These are phyloP conservation scores for Pseudotulostoma volvatum DNA, from an alignment of 495 filamentous ascomycete species.

Conservation along the genomic window DNA sequence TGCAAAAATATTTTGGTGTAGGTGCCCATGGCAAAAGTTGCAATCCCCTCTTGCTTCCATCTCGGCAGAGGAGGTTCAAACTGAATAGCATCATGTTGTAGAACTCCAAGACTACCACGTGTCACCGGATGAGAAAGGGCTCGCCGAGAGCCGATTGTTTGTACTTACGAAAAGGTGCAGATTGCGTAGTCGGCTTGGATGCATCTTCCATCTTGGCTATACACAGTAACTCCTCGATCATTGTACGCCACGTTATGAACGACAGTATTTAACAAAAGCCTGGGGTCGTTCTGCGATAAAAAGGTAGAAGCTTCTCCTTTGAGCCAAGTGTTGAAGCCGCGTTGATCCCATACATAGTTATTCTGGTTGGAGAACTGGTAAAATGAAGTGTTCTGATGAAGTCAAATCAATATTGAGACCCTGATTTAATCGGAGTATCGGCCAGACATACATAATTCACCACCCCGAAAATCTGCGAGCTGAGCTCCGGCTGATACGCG, in stretches of 20 bases:
- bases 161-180: constrained; percentile 36
- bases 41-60: constrained; percentile 52
- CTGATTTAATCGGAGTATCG: not conserved
- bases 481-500: constrained; percentile 30
- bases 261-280: constrained; percentile 41
- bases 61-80: constrained; percentile 46
- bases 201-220: constrained; percentile 39
- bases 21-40: constrained; percentile 53
- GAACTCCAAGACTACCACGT: constrained; percentile 36
- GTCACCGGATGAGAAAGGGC: not conserved
- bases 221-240: constrained; percentile 37
- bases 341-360: constrained; percentile 49
- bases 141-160: not conserved
- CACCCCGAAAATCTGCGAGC: constrained; percentile 28
- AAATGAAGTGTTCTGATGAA: constrained; percentile 26
- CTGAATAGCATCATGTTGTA: constrained; percentile 44
- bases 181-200: constrained; percentile 43
- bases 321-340: constrained; percentile 51
- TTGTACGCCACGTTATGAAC: constrained; percentile 44
- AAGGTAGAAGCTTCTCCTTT: constrained; percentile 46
- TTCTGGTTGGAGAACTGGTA: constrained; percentile 40
- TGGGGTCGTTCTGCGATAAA: constrained; percentile 36
- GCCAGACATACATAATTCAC: constrained; percentile 16
- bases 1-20: constrained; percentile 71
- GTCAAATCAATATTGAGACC: not conserved